Base-by-base conservation (phyloP, 495 filamentous ascomycete genomes). In the Xylaria scruposa region DNA sequence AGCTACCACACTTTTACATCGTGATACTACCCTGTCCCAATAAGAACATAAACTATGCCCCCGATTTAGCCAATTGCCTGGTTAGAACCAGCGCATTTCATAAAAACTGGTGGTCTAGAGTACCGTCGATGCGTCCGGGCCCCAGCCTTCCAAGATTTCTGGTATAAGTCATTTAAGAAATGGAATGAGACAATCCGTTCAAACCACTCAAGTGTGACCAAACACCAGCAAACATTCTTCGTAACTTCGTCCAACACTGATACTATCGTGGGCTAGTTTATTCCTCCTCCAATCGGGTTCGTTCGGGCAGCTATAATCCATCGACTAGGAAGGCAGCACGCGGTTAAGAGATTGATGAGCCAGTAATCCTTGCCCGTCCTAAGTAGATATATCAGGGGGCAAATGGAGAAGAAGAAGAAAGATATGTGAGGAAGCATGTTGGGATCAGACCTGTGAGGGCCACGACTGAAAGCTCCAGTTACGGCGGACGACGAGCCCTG, bases 31-130 rank as follows among this genome's bases (percentile, higher is more conserved):
- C 75, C 71, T 42, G 53, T 38, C 31, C 60, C 59, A 54, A 73
- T 70, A 67, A 49, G 62, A 67, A 29, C 63, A 17, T 21, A n/a
- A 38, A 44, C 63, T 70, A 68, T 72, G 54, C 63, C 72, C 73
- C 75, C 71, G 65, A 72, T 76, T 76, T 76, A 79, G 73, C 77
- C 77, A 79, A 73, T 79, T 75, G 70, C 44, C 66, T 58, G 54
- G 51, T 51, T 31, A 21, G 56, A 62, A 42, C 46, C 42, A 53
- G 47, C 59, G 33, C 59, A 21, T 49, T 47, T 36, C 9, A 56
- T 56, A 56, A 67, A 6, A 21, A 46, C 17, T 15, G 31, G 24
- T 67, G 46, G 31, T 51, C 63, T 67, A 26, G 63, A 56, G 36
- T 56, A 21, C 36, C 42, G 21, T 54, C 46, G 31, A 40, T 40